Evolutionary conservation across 768 basidiomycete species (phyloP).

Genomic region (Lactifluus subvellereus): DNA sequence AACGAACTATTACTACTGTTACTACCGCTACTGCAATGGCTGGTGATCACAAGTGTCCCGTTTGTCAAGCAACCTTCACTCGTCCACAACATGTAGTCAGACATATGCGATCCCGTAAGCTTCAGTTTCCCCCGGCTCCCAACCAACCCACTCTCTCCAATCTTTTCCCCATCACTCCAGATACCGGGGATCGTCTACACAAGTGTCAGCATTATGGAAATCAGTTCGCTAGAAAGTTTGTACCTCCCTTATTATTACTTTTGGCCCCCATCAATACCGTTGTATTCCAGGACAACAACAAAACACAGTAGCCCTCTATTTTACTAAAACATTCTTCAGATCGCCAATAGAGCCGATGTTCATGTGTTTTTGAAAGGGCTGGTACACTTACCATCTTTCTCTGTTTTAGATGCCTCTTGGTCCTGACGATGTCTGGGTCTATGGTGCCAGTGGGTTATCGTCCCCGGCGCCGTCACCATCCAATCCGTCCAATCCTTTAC

Average conservation of each 20-base stretch:
- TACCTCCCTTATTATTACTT: not conserved
- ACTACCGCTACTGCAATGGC: constrained; percentile 43
- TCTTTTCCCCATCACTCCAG: constrained; percentile 44
- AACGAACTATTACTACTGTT: not conserved
- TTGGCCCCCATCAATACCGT: no score
- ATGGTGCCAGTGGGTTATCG: no score
- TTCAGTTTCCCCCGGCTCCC: constrained; percentile 21
- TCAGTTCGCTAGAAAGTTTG: constrained; percentile 74
- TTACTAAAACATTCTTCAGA: no score
- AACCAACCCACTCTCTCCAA: not conserved
- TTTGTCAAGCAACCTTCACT: constrained; percentile 82
- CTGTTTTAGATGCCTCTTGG: no score
- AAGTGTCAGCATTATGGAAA: constrained; percentile 42
- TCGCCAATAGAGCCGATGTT: no score
- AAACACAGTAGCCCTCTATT: no score
- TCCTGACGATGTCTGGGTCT: no score
- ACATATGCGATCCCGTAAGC: constrained; percentile 88
- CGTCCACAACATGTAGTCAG: constrained; percentile 85
- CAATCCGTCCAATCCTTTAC: no score
- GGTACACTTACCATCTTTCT: no score
- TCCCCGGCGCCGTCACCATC: no score
- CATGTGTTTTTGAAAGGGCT: no score
- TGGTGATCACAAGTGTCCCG: constrained; percentile 82
- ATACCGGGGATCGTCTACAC: constrained; percentile 87
- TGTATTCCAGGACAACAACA: no score